Base-by-base conservation (phyloP, 73 alveolate genomes). In the Tetrahymena borealis region DNA sequence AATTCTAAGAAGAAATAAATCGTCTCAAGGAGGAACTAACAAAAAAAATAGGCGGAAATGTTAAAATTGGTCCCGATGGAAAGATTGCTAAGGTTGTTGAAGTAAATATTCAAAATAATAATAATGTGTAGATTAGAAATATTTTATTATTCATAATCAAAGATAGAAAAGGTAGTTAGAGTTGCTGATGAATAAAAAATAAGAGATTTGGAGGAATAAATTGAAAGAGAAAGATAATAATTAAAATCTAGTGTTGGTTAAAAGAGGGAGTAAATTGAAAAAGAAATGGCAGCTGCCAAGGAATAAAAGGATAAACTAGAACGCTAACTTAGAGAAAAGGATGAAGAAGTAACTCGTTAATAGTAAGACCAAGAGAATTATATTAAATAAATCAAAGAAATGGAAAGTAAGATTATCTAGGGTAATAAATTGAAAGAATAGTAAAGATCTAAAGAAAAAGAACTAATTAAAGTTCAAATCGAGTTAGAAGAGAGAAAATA, bases 1-100 rank as follows among this genome's bases (percentile, higher is more conserved):
- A 98, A 94, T 98, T 97, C 90, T 97, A 98, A 91, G 99, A 97
- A 39, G 99, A 98, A 94, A 98, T 98, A 90, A 98, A 97, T 91
- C 93, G 96, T 91, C 96, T 98, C 31, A 98, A 97, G 78, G 99
- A 96, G 36, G 96, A 97, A 78, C 94, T 98, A 43, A 98, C 97
- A 33, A 94, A 94, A 78, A 97, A 98, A 12, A 96, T 96, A 36
- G 97, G 97, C 0, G 99, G 99, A 11, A 96, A 79, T 15, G 98
- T 94, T 38, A 3, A 60, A 16, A 60, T 60, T 20, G 97, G 96
- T 16, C 98, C 98, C 31, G 79, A 78, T 79, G 99, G 96, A 77
- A 78, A 92, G 31, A 90, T 91, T 60, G 93, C 94, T 79, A 91
- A 93, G 39, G 95, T 91, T 39, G 95, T 43, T 0, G 91, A 32